These are phyloP conservation scores for Macroventuria anomochaeta DNA, from an alignment of 2,329 filamentous ascomycete species.

Conservation along the genomic window DNA sequence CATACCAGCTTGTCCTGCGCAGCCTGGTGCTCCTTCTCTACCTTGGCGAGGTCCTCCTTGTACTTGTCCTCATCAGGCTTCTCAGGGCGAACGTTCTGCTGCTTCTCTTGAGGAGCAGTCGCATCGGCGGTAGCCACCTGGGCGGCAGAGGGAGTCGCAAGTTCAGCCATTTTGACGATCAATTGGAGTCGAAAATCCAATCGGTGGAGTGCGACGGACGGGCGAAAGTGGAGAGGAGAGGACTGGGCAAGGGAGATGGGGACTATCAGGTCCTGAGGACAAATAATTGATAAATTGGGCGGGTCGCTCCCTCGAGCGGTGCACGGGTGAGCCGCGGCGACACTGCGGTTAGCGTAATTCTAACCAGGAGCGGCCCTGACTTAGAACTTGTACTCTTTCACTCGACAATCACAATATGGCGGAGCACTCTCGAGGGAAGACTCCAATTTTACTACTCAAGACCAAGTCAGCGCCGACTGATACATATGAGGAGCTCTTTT, in stretches of 20 bases:
- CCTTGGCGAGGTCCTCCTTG: slow-evolving; percentile 78
- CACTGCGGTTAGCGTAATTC: slow-evolving; percentile 7
- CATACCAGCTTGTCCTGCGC: slow-evolving; percentile 74
- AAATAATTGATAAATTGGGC: slow-evolving; percentile 32
- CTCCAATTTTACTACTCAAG: slow-evolving; percentile 75
- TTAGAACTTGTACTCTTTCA: slow-evolving; percentile 6
- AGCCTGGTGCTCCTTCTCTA: slow-evolving; percentile 84
- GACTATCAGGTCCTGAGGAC: slow-evolving; percentile 19
- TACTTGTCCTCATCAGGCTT: slow-evolving; percentile 87
- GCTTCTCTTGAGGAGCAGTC: slow-evolving; percentile 44
- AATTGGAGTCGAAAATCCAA: slow-evolving; percentile 27
- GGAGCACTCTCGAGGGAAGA: slow-evolving; percentile 27
- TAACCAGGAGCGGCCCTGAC: slow-evolving; percentile 12
- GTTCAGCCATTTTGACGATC: slow-evolving; percentile 44
- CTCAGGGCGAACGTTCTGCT: slow-evolving; percentile 68
- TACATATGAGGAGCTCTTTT: slow-evolving; percentile 74
- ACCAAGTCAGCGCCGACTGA: slow-evolving; percentile 76
- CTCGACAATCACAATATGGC: slow-evolving; percentile 32
- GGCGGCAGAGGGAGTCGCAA: slow-evolving; percentile 48
- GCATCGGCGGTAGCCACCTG: slow-evolving; percentile 43
- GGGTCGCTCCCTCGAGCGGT: slow-evolving; percentile 20
- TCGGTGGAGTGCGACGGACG: slow-evolving; percentile 22
- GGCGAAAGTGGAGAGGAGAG: slow-evolving; percentile 12
- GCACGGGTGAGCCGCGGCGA: slow-evolving; percentile 16
- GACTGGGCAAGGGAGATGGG: slow-evolving; percentile 17